Base-by-base conservation (phyloP, 768 basidiomycete genomes). In the Lepiota venenata region DNA sequence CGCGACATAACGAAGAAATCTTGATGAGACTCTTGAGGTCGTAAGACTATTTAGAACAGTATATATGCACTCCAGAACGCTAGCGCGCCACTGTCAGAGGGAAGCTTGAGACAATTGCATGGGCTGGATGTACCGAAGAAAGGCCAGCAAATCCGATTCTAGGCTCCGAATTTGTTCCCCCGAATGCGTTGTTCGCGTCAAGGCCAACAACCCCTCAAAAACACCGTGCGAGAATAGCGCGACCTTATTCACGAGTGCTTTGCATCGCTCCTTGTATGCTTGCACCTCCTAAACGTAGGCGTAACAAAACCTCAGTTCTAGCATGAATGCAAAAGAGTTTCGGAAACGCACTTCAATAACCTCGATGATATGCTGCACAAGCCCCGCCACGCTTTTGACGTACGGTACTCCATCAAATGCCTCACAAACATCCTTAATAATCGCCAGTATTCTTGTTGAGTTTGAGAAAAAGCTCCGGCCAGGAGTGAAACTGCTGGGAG, bases 321-420 rank as follows among this genome's bases (percentile, higher is more conserved):
- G 43, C 22, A 11, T 9, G 32, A 11, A 11, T 11, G 4, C 10
- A 32, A 32, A 32, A 14, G 25, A 27, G 12, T 11, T 27, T n/a
- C 21, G 2, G 32, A 32, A 32, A 43, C 50, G 42, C 12, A 69
- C 66, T 40, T 65, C 58, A 12, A 61, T 57, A n/a, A 69, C 63
- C 20, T 62, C 52, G 10, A 69, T 60, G 14, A 69, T 66, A 36
- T 62, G 61, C 42, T 62, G 58, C 21, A 66, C 60, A 0, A 65
- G 29, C 1, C 59, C 52, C 7, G 62, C 63, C 14, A 69, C 58
- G 8, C 59, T 55, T 46, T 65, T 60, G 15, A 69, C 62, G 39
- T 69, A 66, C 18, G 68, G 65, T 2, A 64, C 62, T 4, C 64
- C 56, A 1, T 59, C 45, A 46, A 69, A 65, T 5, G 58, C 40